Evolutionary conservation across 2,329 filamentous ascomycete genomes (phyloP), one percentile per base, ranked within the genome.

Genomic region (Microsporum canis): DNA sequence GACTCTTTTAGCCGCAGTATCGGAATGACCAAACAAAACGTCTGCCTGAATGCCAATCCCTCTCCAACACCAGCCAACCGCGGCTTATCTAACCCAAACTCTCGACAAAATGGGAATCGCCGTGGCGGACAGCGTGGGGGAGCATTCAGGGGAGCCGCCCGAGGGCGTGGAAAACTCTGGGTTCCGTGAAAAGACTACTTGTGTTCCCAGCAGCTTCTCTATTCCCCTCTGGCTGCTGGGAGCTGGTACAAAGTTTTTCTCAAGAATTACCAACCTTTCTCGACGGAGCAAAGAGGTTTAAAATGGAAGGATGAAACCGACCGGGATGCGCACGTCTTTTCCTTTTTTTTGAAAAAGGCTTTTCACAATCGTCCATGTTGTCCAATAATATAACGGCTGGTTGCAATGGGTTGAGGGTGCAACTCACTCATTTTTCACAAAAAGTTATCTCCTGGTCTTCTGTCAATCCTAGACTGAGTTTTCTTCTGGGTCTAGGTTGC

Each of bases 1-100:
- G 72, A 79, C 65, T 79, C 77, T 1, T 79, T 79, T 64, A 78
- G 74, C 64, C 75, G 77, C 17, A 72, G 71, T 29, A 68, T 76
- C 36, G 71, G 70, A 8, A 65, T 66, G 12, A 59, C 64, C 31
- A 76, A 73, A 61, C 63, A 64, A 47, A 63, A 63, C 33, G 66
- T 72, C 34, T 72, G 73, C 58, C 62, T 71, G 57, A 72, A 68
- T 62, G 68, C 68, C 2, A 73, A 73, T 17, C 14, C 17, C 17
- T 43, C 34, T 36, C 43, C 58, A 38, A 68, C 70, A 7, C 36
- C 55, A 27, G 66, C 69, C n/a, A 53, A 47, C 57, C 74, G 73
- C 23, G 72, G 73, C 23, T 68, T 71, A 17, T 64, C 71, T 14
- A 68, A 70, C 8, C 68, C 69, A 5, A 71, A 71, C 51, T 72